Evolutionary conservation across 2,329 filamentous ascomycete species (phyloP).

Genomic region (Sporothrix variecibatus): DNA sequence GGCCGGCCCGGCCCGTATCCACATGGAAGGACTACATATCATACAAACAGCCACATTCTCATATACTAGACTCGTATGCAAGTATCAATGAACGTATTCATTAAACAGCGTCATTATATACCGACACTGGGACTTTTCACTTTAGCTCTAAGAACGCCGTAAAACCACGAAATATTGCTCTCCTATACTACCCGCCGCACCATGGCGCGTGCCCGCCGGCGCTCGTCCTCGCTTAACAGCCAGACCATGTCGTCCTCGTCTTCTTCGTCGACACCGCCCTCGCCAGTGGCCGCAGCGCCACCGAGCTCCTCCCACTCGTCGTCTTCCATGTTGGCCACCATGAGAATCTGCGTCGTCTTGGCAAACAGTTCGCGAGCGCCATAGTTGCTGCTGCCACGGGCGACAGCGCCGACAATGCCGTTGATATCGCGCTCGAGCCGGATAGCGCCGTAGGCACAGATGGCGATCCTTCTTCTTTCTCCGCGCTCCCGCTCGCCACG

Average conservation of each 20-base stretch:
- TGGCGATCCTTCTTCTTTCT: slow-evolving; percentile 44
- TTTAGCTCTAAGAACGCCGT: neutral
- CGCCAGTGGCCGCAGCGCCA: slow-evolving; percentile 16
- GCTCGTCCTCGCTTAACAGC: slow-evolving; percentile 73
- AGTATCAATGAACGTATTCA: neutral
- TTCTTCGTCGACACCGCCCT: slow-evolving; percentile 38
- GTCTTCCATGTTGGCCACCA: slow-evolving; percentile 92
- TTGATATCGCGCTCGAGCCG: slow-evolving; percentile 82
- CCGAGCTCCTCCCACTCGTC: slow-evolving; percentile 86
- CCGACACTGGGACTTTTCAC: neutral
- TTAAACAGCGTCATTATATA: neutral
- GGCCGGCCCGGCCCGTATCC: neutral
- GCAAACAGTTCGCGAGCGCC: slow-evolving; percentile 75
- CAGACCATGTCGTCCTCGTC: slow-evolving; percentile 67
- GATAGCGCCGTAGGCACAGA: slow-evolving; percentile 78
- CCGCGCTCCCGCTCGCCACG: neutral
- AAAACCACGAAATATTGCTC: neutral
- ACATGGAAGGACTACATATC: neutral
- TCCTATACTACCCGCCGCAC: slow-evolving; percentile 44
- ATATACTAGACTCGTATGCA: neutral
- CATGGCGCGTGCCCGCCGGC: slow-evolving; percentile 69
- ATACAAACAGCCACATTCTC: neutral
- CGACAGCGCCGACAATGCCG: slow-evolving; percentile 69
- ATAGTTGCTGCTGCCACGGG: slow-evolving; percentile 70
- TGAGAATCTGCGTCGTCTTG: slow-evolving; percentile 74